phyloP scores from a whole-genome alignment of 208 protist species.

The Crithidia acanthocephali region DNA sequence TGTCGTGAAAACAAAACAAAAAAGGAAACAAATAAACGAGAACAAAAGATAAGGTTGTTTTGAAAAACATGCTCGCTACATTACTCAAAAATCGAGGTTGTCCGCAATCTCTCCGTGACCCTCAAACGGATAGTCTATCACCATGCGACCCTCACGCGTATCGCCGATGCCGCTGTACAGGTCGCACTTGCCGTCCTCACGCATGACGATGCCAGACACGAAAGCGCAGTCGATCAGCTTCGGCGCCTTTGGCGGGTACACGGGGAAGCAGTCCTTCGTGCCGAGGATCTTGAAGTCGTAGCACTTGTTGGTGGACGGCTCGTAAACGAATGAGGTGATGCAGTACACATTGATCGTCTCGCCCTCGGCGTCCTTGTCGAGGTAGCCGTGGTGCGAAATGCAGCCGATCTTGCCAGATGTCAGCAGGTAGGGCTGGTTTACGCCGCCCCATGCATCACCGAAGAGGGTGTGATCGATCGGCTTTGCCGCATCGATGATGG shows the following conservation, averaged over 20 bases:
- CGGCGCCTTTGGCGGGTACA: constrained; percentile 55
- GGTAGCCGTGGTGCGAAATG: constrained; percentile 71
- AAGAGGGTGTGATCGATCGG: constrained; percentile 72
- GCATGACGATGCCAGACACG: constrained; percentile 65
- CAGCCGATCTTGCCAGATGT: constrained; percentile 55
- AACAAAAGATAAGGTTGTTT: constrained; percentile 3
- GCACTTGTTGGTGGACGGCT: constrained; percentile 52
- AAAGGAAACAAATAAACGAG: constrained; percentile 9
- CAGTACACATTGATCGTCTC: constrained; percentile 61
- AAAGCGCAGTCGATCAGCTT: constrained; percentile 73
- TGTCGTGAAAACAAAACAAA: neutral
- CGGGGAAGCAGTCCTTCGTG: constrained; percentile 62
- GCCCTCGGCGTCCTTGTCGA: constrained; percentile 35
- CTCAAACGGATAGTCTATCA: constrained; percentile 74
- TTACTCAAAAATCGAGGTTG: constrained; percentile 42
- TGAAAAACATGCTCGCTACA: constrained; percentile 1
- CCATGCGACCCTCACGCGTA: constrained; percentile 64
- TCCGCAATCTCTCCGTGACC: constrained; percentile 58
- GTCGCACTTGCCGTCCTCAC: constrained; percentile 68
- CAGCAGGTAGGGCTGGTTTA: constrained; percentile 67
- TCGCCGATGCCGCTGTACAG: constrained; percentile 76
- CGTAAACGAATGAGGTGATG: constrained; percentile 66
- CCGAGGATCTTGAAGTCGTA: constrained; percentile 67
- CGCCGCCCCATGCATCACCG: constrained; percentile 61
- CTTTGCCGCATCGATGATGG: constrained; percentile 51